Evolutionary conservation across 805 yeast genomes (phyloP).

Genomic region (Nematodospora valgi): DNA sequence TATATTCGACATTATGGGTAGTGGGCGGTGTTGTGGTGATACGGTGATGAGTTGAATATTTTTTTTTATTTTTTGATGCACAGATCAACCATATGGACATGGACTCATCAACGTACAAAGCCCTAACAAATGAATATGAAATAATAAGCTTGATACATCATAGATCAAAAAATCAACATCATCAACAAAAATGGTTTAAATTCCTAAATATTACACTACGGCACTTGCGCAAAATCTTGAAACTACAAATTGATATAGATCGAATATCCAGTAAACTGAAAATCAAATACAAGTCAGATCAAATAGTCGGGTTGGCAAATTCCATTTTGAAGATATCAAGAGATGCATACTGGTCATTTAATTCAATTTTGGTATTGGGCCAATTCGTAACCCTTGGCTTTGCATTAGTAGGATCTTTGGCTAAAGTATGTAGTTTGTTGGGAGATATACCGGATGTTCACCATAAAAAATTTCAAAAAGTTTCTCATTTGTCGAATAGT

Average conservation of each 20-base stretch:
- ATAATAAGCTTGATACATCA: slow-evolving; percentile 63
- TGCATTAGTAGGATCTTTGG: slow-evolving; percentile 55
- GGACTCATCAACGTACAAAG: slow-evolving; percentile 2
- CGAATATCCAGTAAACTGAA: slow-evolving; percentile 4
- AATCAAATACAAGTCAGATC: slow-evolving; percentile 12
- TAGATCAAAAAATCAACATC: slow-evolving; percentile 75
- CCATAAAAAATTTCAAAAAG: background rate
- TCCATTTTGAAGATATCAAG: slow-evolving; percentile 37
- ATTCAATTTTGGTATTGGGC: slow-evolving; percentile 64
- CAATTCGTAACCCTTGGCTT: slow-evolving; percentile 77
- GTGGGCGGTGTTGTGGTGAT: slow-evolving; percentile 1
- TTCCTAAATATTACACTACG: slow-evolving; percentile 63
- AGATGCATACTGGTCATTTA: slow-evolving; percentile 56
- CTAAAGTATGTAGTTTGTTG: slow-evolving; percentile 37
- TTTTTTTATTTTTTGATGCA: background rate
- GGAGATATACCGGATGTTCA: slow-evolving; percentile 11
- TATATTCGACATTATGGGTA: slow-evolving; percentile 5
- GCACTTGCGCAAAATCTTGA: slow-evolving; percentile 40
- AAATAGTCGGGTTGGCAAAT: slow-evolving; percentile 13
- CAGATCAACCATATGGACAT: background rate
- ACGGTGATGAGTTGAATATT: background rate
- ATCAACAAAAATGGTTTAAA: slow-evolving; percentile 74
- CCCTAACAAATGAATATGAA: slow-evolving; percentile 45
- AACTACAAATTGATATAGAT: slow-evolving; percentile 13
- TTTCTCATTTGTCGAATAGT: background rate